Evolutionary conservation across 148 eudicot species (phyloP), one percentile per base, ranked within the genome.

Genomic region (Chenopodium quinoa): DNA sequence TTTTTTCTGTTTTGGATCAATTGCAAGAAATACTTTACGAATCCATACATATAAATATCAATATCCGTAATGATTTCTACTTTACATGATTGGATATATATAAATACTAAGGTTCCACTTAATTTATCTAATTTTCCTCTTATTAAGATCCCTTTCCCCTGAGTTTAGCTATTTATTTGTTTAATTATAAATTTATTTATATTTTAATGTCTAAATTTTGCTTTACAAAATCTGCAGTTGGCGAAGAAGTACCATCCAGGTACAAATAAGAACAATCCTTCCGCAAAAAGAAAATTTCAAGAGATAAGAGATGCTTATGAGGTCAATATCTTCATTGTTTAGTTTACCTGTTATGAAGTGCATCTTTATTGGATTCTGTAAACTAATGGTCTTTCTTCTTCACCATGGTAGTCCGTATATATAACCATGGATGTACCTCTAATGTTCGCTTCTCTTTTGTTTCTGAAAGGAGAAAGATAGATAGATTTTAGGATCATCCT

Each of bases 181-280:
- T 29, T 31, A 34, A 47, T 31, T 29, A 27, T 46, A 7, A 29
- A 22, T 40, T 7, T 74, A 11, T 12, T 8, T 37, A 56, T 71
- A 14, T 20, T n/a, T 64, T 12, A 48, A 22, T 23, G 16, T n/a
- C 50, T 27, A 4, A 14, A 12, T 50, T 66, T 66, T 23, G 12
- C 16, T 52, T 31, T 1, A 66, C 34, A 48, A 77, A 40, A 37
- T 32, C 20, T 84, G 86, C 91, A 95, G 99, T 91, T 93, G 84
- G 99, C 99, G n/a, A 93, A 92, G 90, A 95, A 92, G 87, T 88
- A 90, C 76, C 99, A 95, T 88, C 99, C 99, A 48, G 99, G 93
- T 86, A 91, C 92, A 60, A 95, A 93, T 81, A 91, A 88, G 86
- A 93, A 85, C 74, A 91, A 87, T 88, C 92, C 95, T 81, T 84